Evolutionary conservation across 1,284 basidiomycete species (phyloP).

Genomic region (Leccinum solheimii): DNA sequence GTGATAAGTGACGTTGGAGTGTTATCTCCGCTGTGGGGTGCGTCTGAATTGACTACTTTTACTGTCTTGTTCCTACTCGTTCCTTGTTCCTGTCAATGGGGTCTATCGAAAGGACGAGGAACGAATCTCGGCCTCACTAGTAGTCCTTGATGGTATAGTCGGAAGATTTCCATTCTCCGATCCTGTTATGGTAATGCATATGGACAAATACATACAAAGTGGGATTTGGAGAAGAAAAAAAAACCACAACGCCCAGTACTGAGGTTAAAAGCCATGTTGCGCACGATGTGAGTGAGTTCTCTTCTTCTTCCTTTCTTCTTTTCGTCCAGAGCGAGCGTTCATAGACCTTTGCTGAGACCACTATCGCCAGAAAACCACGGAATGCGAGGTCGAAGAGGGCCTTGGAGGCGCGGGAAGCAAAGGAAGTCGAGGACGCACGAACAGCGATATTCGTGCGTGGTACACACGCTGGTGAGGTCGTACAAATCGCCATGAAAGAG

Average conservation of each 20-base stretch:
- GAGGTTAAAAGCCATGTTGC: conserved; percentile 33
- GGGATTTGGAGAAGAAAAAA: conserved; percentile 4
- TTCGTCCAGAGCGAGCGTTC: not conserved
- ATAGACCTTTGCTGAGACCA: not conserved
- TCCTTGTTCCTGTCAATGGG: not conserved
- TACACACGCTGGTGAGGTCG: conserved; percentile 79
- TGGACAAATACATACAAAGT: not conserved
- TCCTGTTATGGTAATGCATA: not conserved
- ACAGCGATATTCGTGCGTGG: conserved; percentile 91
- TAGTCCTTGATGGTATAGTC: not conserved
- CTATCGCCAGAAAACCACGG: conserved; percentile 78
- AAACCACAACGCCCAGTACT: not conserved
- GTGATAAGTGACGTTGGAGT: not conserved
- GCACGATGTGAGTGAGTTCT: conserved; percentile 38
- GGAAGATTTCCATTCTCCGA: not conserved
- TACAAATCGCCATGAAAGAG: conserved; percentile 85
- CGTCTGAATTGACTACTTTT: not conserved
- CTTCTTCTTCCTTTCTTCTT: not conserved
- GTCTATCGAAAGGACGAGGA: not conserved
- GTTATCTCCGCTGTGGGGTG: not conserved
- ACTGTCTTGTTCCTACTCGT: not conserved
- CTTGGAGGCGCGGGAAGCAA: conserved; percentile 83
- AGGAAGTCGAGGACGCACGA: conserved; percentile 84
- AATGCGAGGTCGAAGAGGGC: conserved; percentile 98
- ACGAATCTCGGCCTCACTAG: not conserved